A percentile compares a stretch with the other conserved stretches of the same genome.
Evolutionary conservation across 768 basidiomycete species (phyloP).

Genomic region (Guyanaporus albipodus): DNA sequence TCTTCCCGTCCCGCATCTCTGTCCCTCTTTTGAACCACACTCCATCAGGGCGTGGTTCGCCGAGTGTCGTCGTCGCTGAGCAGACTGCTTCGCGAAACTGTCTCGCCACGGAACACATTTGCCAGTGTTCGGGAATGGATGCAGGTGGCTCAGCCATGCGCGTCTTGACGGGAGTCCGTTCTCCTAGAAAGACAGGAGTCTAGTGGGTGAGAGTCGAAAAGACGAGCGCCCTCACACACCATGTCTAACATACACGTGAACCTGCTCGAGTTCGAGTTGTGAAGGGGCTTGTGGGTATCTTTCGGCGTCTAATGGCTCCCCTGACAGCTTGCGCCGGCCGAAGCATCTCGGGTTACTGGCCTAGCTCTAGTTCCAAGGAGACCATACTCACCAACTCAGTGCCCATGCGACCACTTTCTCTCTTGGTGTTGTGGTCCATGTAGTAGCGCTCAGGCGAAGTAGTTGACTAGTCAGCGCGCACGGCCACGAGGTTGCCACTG

Average conservation of each 20-base stretch:
- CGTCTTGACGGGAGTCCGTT: conserved; percentile 71
- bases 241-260: conserved; percentile 72
- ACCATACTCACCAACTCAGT: conserved; percentile 11
- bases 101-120: conserved; percentile 55
- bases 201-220: neutral
- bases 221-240: conserved; percentile 40
- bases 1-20: conserved; percentile 53
- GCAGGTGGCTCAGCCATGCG: conserved; percentile 60
- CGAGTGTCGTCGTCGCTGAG: conserved; percentile 15
- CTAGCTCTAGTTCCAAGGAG: neutral
- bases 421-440: conserved; percentile 1
- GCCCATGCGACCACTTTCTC: neutral
- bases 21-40: conserved; percentile 45
- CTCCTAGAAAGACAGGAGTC: conserved; percentile 42
- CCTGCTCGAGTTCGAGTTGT: conserved; percentile 59
- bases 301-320: conserved; percentile 54
- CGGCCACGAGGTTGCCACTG: neutral
- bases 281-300: conserved; percentile 56
- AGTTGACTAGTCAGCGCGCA: neutral
- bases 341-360: neutral
- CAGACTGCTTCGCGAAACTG: conserved; percentile 46
- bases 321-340: conserved; percentile 27
- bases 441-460: too few relatives aligned
- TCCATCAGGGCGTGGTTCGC: conserved; percentile 17
- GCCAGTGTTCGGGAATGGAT: conserved; percentile 66